Base-by-base conservation (phyloP, 164 flowering plant genomes). In the Houttuynia cordata region DNA sequence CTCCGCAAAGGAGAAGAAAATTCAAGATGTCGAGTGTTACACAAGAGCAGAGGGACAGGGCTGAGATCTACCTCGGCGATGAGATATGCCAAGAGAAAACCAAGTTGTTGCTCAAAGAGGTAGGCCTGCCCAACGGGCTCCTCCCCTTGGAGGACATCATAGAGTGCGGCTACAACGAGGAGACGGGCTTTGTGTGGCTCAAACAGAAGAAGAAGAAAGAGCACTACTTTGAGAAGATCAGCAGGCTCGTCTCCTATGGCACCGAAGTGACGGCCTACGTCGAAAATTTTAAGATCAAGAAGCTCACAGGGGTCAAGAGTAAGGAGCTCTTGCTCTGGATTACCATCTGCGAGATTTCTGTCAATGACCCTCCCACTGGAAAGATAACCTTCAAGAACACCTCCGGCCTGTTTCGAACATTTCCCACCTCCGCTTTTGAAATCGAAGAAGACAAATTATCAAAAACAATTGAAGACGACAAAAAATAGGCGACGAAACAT, bases 301-400 rank as follows among this genome's bases (percentile, higher is more conserved):
- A 85, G 64, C 85, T 88, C 20, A 84, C 83, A 0, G 94, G 97
- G 12, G 88, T 86, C 5, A 91, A 88, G 82, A 65, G 70, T 51
- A 91, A 80, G 78, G 96, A 88, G 83, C 75, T 91, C 54, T 18
- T 84, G 62, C 1, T 88, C 8, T 88, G 96, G 97, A 21, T 91
- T 30, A 67, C 70, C 0, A 57, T 88, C 20, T 47, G 50, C 24
- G 94, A 85, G 0, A 83, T 86, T 24, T 73, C 39, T 41, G 62
- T 81, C 21, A 77, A 81, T 8, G 78, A 77, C 6, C 83, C 88
- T 0, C 72, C 76, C 0, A 62, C 77, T 1, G 81, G 75, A 19
- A 86, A 78, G 71, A 74, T 91, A 68, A 77, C 81, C 7, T 88
- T 85, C 77, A 75, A 77, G 75, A 72, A 71, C n/a, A 70, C 80